These are phyloP conservation scores for Tolypocladium ophioglossoides DNA, from an alignment of 2,329 filamentous ascomycete species.

Conservation along the genomic window DNA sequence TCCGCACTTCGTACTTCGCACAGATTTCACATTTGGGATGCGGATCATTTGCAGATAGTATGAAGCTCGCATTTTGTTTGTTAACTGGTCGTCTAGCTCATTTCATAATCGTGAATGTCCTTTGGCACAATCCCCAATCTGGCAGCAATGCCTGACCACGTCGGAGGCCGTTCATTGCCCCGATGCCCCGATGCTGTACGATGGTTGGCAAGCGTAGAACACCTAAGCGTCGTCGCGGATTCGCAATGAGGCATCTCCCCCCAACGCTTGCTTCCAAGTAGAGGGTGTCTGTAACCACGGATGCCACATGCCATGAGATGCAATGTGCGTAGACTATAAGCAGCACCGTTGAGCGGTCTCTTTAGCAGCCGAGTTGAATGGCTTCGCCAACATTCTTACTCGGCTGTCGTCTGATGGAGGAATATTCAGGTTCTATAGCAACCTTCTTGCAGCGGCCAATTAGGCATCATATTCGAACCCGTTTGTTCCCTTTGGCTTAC, in stretches of 20 bases:
- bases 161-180: no score
- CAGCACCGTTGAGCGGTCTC: background rate
- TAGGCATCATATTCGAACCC: background rate
- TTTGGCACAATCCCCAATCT: background rate
- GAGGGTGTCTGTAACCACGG: background rate
- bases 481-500: background rate
- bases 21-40: no score
- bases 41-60: background rate
- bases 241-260: no score
- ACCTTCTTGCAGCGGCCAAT: background rate
- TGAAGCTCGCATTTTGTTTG: background rate
- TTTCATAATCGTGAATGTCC: background rate
- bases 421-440: no score
- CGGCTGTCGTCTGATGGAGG: background rate
- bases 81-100: background rate
- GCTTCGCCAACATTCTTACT: background rate
- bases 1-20: no score
- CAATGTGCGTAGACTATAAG: no score
- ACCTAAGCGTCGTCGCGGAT: background rate
- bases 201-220: background rate
- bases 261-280: background rate
- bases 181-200: no score
- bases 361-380: background rate
- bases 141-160: no score
- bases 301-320: background rate